Evolutionary conservation across 129 eudicot genomes (phyloP).

Genomic region (Silybum marianum): DNA sequence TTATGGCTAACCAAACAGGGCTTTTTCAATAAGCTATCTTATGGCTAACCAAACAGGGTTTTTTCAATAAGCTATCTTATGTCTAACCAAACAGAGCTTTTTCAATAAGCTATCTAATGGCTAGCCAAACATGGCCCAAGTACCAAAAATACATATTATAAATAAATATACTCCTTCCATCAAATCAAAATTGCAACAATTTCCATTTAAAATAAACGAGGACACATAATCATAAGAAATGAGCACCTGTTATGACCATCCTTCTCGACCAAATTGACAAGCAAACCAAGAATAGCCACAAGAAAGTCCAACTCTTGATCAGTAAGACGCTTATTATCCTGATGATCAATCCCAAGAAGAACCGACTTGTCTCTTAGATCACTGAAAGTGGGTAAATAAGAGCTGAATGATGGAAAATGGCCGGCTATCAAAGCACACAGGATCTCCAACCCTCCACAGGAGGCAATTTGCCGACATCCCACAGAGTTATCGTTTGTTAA

Average conservation of each 20-base stretch:
- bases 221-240: not conserved
- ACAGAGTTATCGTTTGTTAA: conserved; percentile 79
- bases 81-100: too few relatives aligned
- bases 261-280: conserved; percentile 89
- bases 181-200: not conserved
- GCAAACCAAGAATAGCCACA: conserved; percentile 88
- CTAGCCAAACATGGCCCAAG: too few relatives aligned
- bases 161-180: too few relatives aligned
- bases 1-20: too few relatives aligned
- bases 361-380: conserved; percentile 43
- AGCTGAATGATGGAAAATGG: conserved; percentile 77
- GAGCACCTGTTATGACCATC: conserved; percentile 78
- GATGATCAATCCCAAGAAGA: conserved; percentile 30
- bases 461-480: conserved; percentile 96
- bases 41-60: too few relatives aligned
- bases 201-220: not conserved
- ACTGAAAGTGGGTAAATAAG: conserved; percentile 31
- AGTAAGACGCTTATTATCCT: conserved; percentile 48
- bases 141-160: too few relatives aligned
- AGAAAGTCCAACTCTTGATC: conserved; percentile 92
- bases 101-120: too few relatives aligned
- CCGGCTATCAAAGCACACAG: conserved; percentile 76
- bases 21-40: too few relatives aligned
- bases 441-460: conserved; percentile 81
- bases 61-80: not conserved